Percentiles rank a stretch among this genome's conserved stretches.
Evolutionary conservation across 2,329 filamentous ascomycete species (phyloP).

Genomic region (Fusarium transvaalense): DNA sequence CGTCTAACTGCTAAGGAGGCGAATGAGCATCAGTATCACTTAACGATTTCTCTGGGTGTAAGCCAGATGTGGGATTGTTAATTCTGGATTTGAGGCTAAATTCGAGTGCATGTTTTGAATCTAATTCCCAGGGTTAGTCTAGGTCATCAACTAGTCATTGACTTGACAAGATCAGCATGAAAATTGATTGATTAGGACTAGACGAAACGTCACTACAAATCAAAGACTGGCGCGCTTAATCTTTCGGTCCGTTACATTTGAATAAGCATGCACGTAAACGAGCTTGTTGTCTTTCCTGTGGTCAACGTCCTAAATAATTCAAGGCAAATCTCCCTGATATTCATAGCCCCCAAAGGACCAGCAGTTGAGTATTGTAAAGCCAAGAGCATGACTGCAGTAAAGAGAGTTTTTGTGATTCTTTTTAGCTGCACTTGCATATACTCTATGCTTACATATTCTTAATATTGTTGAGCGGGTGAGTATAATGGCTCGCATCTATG

Average conservation of each 20-base stretch:
- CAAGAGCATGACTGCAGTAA: too few relatives aligned
- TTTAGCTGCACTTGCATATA: background rate
- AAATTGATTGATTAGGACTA: background rate
- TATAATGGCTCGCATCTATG: constrained; percentile 17
- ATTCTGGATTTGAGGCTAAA: constrained; percentile 1
- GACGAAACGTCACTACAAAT: background rate
- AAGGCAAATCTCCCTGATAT: background rate
- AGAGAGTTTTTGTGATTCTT: background rate
- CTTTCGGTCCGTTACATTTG: background rate
- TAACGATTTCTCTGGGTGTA: constrained; percentile 2
- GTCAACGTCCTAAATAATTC: background rate
- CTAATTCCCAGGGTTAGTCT: too few relatives aligned
- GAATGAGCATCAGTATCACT: background rate
- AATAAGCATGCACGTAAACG: background rate
- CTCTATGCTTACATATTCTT: background rate
- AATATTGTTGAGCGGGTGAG: constrained; percentile 10
- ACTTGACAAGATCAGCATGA: background rate
- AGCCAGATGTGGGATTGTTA: background rate
- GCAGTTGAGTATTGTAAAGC: background rate
- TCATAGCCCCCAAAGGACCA: too few relatives aligned
- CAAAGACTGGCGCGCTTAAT: constrained; percentile 5
- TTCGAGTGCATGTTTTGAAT: background rate
- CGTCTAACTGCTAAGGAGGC: background rate
- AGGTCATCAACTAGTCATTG: background rate
- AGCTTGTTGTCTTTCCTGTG: too few relatives aligned